Base-by-base conservation (phyloP, 2,329 filamentous ascomycete genomes). In the Coniella lustricola region DNA sequence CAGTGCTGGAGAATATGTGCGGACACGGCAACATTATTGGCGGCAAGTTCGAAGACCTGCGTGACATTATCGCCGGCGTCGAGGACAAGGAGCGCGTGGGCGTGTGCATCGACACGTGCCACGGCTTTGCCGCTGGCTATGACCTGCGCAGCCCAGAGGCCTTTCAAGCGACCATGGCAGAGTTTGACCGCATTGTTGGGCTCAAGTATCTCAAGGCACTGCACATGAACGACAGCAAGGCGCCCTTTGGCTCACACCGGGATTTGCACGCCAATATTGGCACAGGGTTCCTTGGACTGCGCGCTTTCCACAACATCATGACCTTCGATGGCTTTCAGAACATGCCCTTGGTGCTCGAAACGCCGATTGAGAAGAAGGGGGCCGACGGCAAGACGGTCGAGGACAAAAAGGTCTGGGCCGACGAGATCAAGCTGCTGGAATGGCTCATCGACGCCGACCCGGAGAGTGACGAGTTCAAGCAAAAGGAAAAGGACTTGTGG, bases 221-320 rank as follows among this genome's bases (percentile, higher is more conserved):
- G 48, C 93, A 98, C 65, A 68, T 98, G 36, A 98, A 98, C 65
- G 93, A 98, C 67, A 94, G 87, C 69, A 98, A 97, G 68, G 89
- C 90, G 0, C 91, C 93, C 0, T 73, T 95, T 25, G 74, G 68
- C 36, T 93, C 88, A 32, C 80, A 89, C 56, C 81, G 90, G 35
- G 93, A 98, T 63, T 70, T 97, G 2, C 93, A 98, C 67, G 90
- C 91, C 55, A 97, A 96, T 63, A 97, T 98, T 54, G 93, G 93
- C 21, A 94, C 90, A 0, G 93, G 93, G 1, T 98, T 94, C 62
- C 75, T 98, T 0, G 93, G 93, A 1, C 75, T 98, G 14, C 79
- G 87, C 18, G 87, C 90, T 2, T 98, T 98, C 66, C 88, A 95
- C 68, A 88, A 84, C 61, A 71, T 98, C 51, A 84, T 97, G 74